Conservation (phyloP, 306 rosid species). For the Cicer cuneatum region DNA sequence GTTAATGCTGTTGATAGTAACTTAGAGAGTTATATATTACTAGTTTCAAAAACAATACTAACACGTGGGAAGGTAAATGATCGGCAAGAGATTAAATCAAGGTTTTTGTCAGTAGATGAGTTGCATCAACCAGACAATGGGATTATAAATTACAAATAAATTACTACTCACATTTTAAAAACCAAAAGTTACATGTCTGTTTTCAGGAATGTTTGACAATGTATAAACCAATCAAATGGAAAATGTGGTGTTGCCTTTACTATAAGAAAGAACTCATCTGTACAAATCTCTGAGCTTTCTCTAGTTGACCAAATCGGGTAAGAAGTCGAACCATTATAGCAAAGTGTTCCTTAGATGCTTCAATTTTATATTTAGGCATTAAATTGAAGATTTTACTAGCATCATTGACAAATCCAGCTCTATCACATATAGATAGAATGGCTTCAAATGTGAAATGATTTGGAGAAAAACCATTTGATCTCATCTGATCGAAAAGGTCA, state of each 20-base stretch:
- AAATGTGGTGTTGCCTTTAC: background rate
- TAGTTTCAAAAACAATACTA: background rate
- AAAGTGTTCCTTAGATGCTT: slow-evolving; percentile 2
- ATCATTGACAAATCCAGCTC: slow-evolving; percentile 14
- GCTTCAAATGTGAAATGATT: slow-evolving; percentile 16
- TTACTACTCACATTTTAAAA: background rate
- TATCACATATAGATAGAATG: slow-evolving; percentile 20
- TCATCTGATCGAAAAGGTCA: slow-evolving; percentile 5
- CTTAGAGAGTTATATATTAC: background rate
- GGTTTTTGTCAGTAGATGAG: background rate
- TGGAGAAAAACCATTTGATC: slow-evolving; percentile 11
- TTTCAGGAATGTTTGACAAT: background rate
- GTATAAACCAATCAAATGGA: background rate
- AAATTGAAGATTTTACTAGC: slow-evolving; percentile 14
- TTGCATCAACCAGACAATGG: background rate
- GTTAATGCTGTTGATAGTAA: background rate
- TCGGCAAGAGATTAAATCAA: background rate
- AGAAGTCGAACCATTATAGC: slow-evolving; percentile 21
- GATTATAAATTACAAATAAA: background rate
- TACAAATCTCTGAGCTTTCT: slow-evolving; percentile 25
- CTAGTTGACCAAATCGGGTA: slow-evolving; percentile 9
- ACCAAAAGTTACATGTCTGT: background rate
- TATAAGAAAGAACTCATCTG: slow-evolving; percentile 17
- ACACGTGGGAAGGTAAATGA: background rate
- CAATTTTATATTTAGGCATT: slow-evolving; percentile 14